These are phyloP conservation scores for Mycosarcoma mackinlayi DNA, from an alignment of 1,284 basidiomycete species.

Conservation along the genomic window DNA sequence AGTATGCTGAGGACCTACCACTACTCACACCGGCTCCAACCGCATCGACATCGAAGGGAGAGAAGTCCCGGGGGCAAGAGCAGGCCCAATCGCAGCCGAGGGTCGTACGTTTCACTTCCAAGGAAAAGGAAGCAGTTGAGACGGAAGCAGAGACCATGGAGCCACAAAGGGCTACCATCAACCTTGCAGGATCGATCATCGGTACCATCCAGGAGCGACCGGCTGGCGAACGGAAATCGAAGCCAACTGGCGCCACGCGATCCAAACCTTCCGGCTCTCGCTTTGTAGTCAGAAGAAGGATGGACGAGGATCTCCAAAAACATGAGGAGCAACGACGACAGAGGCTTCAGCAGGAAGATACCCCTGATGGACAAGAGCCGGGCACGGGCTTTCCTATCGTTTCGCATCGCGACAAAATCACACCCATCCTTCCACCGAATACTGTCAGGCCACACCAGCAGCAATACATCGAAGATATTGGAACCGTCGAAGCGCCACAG, in stretches of 20 bases:
- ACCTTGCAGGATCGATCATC: constrained; percentile 30
- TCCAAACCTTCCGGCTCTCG: constrained; percentile 32
- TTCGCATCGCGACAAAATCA: constrained; percentile 30
- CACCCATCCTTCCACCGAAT: constrained; percentile 28
- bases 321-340: constrained; percentile 34
- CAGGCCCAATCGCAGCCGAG: not conserved
- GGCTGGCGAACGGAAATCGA: constrained; percentile 14
- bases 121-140: not conserved
- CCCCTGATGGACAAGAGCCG: constrained; percentile 23
- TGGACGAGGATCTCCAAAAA: constrained; percentile 47
- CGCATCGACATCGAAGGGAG: not conserved
- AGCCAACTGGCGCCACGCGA: not conserved
- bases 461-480: constrained; percentile 35
- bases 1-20: constrained; percentile 5
- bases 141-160: not conserved
- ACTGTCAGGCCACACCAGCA: constrained; percentile 1
- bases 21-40: not conserved
- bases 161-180: constrained; percentile 4
- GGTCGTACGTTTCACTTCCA: constrained; percentile 20
- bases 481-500: constrained; percentile 30
- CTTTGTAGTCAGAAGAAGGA: constrained; percentile 37
- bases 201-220: constrained; percentile 43
- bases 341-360: constrained; percentile 9
- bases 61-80: not conserved
- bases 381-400: constrained; percentile 46